Evolutionary conservation across 495 filamentous ascomycete genomes (phyloP).

Genomic region (Penicillium lividum): DNA sequence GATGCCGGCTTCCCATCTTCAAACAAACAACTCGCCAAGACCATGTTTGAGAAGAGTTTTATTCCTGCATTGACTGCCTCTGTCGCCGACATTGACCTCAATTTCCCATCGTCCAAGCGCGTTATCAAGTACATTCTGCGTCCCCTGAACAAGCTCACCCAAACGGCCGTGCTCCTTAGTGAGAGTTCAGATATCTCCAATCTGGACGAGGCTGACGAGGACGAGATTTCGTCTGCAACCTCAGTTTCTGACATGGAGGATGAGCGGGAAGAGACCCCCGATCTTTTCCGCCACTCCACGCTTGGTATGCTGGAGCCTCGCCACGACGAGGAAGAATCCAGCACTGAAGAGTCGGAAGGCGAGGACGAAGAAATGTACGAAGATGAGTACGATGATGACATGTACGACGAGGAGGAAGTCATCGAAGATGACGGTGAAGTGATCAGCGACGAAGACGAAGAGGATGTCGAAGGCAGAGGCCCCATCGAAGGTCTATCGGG

Average conservation of each 20-base stretch:
- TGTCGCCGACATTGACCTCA: conserved; percentile 93
- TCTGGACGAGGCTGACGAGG: conserved; percentile 71
- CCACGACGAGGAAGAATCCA: conserved; percentile 74
- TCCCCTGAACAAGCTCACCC: conserved; percentile 81
- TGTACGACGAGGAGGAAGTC: conserved; percentile 81
- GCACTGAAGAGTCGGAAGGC: conserved; percentile 62
- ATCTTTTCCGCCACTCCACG: conserved; percentile 94
- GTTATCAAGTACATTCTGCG: conserved; percentile 95
- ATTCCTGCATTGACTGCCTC: conserved; percentile 85
- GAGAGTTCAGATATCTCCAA: conserved; percentile 71
- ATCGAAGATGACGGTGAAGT: conserved; percentile 79
- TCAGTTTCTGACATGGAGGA: conserved; percentile 86
- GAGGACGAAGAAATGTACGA: conserved; percentile 85
- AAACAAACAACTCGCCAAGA: conserved; percentile 73
- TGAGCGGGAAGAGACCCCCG: conserved; percentile 92
- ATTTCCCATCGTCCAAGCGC: conserved; percentile 87
- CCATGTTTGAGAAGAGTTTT: conserved; percentile 99
- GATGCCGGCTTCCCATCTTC: conserved; percentile 50
- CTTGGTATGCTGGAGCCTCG: conserved; percentile 91
- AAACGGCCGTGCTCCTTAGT: conserved; percentile 82
- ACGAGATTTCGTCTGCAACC: conserved; percentile 86
- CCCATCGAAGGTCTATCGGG: conserved; percentile 83
- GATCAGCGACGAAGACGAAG: conserved; percentile 84
- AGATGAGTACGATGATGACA: conserved; percentile 84
- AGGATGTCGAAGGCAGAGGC: conserved; percentile 14